phyloP scores from a whole-genome alignment of 345 rosid species.

The Fremontodendron californicum region DNA sequence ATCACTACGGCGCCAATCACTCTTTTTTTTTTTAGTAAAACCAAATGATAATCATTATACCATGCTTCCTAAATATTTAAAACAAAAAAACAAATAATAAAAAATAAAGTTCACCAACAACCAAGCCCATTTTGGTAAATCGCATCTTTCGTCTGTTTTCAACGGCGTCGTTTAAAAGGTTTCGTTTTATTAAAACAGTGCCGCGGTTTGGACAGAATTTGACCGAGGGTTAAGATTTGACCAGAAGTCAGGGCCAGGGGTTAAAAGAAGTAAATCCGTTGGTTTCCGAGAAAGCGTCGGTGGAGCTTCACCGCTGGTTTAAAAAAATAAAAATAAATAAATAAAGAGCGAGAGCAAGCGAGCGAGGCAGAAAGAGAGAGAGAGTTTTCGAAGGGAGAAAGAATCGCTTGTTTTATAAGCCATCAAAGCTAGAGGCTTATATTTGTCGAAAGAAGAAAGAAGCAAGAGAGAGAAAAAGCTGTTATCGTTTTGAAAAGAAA shows the following conservation, averaged over 20 bases:
- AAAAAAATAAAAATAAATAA: background rate
- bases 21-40: constrained; percentile 14
- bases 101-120: background rate
- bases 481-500: background rate
- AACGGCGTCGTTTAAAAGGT: background rate
- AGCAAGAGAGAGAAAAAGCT: background rate
- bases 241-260: background rate
- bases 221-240: constrained; percentile 1
- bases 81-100: background rate
- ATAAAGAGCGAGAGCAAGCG: background rate
- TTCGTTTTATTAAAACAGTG: background rate
- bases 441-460: background rate
- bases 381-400: constrained; percentile 11
- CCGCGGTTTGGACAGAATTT: background rate
- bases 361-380: too few species aligned
- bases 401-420: constrained; percentile 37
- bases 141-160: background rate
- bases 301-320: constrained; percentile 30
- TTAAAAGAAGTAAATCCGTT: constrained; percentile 1
- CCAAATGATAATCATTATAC: background rate
- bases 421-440: constrained; percentile 2
- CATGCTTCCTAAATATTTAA: background rate
- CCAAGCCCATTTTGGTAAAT: background rate
- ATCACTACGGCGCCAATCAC: background rate
- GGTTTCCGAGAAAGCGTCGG: constrained; percentile 32